A percentile compares a stretch with the other conserved stretches of the same genome.
Evolutionary conservation across 1,284 basidiomycete genomes (phyloP).

Genomic region (Ustilago curta): DNA sequence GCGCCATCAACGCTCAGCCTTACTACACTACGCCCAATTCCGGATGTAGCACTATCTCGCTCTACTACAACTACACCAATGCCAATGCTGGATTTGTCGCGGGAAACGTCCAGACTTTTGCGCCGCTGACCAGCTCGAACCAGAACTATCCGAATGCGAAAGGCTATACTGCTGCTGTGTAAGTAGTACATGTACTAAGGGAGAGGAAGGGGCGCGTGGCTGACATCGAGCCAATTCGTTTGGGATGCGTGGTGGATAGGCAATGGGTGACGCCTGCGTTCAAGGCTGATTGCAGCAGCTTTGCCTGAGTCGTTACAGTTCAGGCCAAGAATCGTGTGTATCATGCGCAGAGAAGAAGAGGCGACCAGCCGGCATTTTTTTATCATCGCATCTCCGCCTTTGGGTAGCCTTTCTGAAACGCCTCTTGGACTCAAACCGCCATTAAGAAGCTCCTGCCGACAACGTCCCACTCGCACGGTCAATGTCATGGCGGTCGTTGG

Average conservation of each 20-base stretch:
- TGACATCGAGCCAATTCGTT: not conserved
- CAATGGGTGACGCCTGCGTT: slow-evolving; percentile 25
- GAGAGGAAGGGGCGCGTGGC: not conserved
- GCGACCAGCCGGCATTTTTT: no score
- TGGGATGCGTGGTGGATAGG: not conserved
- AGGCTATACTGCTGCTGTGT: slow-evolving; percentile 36
- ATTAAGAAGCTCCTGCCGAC: no score
- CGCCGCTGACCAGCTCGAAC: slow-evolving; percentile 3
- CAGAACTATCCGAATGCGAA: not conserved
- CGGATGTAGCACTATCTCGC: slow-evolving; percentile 18
- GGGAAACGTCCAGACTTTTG: slow-evolving; percentile 20
- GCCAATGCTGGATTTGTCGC: slow-evolving; percentile 24
- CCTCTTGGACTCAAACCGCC: no score
- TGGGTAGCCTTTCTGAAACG: no score
- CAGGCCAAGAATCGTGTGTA: no score
- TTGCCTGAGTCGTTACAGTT: slow-evolving; percentile 24
- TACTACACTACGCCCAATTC: slow-evolving; percentile 23
- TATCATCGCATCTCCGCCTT: no score
- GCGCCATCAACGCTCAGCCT: slow-evolving; percentile 18
- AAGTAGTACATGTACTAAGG: not conserved
- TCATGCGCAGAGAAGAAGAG: no score
- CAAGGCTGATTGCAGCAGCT: slow-evolving; percentile 14
- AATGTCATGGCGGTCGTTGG: no score
- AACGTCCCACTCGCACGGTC: no score
- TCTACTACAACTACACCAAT: slow-evolving; percentile 32